Evolutionary conservation across 1,284 basidiomycete genomes (phyloP).

Genomic region (Hortiboletus rubellus): DNA sequence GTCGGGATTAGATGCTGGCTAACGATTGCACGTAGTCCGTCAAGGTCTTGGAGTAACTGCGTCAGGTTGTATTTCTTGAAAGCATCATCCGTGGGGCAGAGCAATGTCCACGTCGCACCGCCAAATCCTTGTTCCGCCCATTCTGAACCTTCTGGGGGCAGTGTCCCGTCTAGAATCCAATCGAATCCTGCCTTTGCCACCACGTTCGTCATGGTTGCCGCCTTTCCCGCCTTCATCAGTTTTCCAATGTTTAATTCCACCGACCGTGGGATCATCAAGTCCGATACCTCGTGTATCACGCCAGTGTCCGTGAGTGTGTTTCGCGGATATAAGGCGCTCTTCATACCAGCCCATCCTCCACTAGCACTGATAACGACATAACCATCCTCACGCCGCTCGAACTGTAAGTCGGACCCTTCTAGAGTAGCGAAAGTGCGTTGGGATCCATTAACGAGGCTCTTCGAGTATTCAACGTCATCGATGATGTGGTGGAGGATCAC

Average conservation of each 20-base stretch:
- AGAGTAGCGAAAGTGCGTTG: conserved; percentile 69
- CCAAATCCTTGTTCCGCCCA: conserved; percentile 54
- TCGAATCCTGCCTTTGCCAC: conserved; percentile 82
- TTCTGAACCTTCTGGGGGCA: conserved; percentile 62
- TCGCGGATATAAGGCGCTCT: conserved; percentile 50
- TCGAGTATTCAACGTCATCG: conserved; percentile 73
- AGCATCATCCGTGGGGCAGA: conserved; percentile 91
- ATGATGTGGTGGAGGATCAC: conserved; percentile 88
- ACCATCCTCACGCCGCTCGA: conserved; percentile 53
- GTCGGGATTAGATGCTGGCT: conserved; percentile 86
- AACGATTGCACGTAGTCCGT: conserved; percentile 68
- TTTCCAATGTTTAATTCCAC: conserved; percentile 87
- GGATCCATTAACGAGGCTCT: conserved; percentile 60
- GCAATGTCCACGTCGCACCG: conserved; percentile 72
- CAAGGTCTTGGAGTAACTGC: conserved; percentile 63
- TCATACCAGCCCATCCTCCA: conserved; percentile 76
- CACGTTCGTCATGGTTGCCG: conserved; percentile 84
- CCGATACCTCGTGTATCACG: conserved; percentile 86
- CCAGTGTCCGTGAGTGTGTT: conserved; percentile 87
- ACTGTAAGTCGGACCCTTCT: conserved; percentile 71
- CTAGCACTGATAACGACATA: conserved; percentile 58
- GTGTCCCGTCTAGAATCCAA: conserved; percentile 87
- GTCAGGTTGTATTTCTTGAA: conserved; percentile 91
- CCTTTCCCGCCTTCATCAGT: conserved; percentile 85
- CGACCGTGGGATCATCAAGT: conserved; percentile 88